A percentile compares a stretch with the other conserved stretches of the same genome.
Conservation (phyloP, 2,329 filamentous ascomycete genomes). For the Aspergillus fumigatiaffinis region DNA sequence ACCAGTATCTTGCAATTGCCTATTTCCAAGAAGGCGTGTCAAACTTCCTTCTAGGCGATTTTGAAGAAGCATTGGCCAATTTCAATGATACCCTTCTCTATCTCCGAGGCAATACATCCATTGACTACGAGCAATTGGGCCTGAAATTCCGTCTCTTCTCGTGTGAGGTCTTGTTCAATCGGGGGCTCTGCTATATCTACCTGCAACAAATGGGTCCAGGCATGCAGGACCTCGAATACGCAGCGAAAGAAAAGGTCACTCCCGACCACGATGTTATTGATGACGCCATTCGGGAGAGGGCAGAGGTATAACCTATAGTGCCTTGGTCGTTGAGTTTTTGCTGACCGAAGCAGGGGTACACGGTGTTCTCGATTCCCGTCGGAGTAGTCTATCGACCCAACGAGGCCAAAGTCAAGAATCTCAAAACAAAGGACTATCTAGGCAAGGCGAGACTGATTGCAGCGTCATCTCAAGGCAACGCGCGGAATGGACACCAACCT, state of each 20-base stretch:
- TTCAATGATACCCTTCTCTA: slow-evolving; percentile 98
- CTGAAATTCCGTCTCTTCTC: slow-evolving; percentile 95
- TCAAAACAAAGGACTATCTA: slow-evolving; percentile 96
- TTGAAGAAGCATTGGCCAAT: slow-evolving; percentile 93
- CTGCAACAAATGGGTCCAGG: slow-evolving; percentile 86
- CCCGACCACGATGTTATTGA: slow-evolving; percentile 97
- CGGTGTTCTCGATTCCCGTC: slow-evolving; percentile 96
- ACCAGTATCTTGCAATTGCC: slow-evolving; percentile 93
- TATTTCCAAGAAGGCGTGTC: slow-evolving; percentile 99
- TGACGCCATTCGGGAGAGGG: slow-evolving; percentile 88
- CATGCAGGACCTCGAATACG: slow-evolving; percentile 84
- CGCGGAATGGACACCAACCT: slow-evolving; percentile 76
- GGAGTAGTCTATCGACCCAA: slow-evolving; percentile 94
- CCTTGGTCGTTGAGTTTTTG: neutral
- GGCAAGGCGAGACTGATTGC: slow-evolving; percentile 94
- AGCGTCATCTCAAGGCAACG: slow-evolving; percentile 74
- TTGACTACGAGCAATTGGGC: slow-evolving; percentile 95
- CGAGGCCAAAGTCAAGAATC: slow-evolving; percentile 95
- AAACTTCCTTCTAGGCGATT: slow-evolving; percentile 94
- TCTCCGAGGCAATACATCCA: slow-evolving; percentile 90
- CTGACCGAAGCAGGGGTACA: slow-evolving; percentile 69
- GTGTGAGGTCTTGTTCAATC: slow-evolving; percentile 96
- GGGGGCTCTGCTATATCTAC: slow-evolving; percentile 95
- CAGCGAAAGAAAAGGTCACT: slow-evolving; percentile 92
- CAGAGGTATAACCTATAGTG: slow-evolving; percentile 61